These are phyloP conservation scores for Elsinoe arachidis DNA, from an alignment of 2,329 filamentous ascomycete genomes.

Conservation along the genomic window DNA sequence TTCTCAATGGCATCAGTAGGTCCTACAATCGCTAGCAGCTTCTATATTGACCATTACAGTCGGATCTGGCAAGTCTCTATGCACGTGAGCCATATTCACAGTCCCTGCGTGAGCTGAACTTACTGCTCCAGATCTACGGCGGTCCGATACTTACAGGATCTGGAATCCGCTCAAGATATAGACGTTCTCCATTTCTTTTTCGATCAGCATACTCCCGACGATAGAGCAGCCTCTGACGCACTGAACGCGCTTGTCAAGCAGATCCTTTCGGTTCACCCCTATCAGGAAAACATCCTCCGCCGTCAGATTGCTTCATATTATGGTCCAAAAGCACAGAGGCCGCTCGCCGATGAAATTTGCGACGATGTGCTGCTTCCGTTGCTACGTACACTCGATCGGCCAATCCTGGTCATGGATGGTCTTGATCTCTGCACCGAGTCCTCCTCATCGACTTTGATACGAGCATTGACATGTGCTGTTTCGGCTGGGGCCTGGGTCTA, in stretches of 20 bases:
- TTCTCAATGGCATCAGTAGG: constrained; percentile 6
- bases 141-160: neutral
- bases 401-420: constrained; percentile 11
- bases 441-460: neutral
- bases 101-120: too few relatives aligned
- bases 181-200: neutral
- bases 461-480: too few relatives aligned
- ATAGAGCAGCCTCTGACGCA: neutral
- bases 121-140: neutral
- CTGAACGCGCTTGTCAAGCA: constrained; percentile 1
- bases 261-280: neutral
- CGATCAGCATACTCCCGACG: neutral
- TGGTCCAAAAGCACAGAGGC: neutral
- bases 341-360: neutral
- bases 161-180: neutral
- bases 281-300: neutral
- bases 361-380: neutral
- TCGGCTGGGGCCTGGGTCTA: too few relatives aligned
- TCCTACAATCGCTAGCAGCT: neutral
- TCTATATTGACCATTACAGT: neutral
- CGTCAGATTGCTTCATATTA: neutral
- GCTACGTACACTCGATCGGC: neutral
- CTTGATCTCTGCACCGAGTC: constrained; percentile 9
- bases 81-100: neutral
- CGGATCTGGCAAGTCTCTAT: neutral